phyloP scores from a whole-genome alignment of 2,329 filamentous ascomycete genomes.

The Fusarium anthophilum region DNA sequence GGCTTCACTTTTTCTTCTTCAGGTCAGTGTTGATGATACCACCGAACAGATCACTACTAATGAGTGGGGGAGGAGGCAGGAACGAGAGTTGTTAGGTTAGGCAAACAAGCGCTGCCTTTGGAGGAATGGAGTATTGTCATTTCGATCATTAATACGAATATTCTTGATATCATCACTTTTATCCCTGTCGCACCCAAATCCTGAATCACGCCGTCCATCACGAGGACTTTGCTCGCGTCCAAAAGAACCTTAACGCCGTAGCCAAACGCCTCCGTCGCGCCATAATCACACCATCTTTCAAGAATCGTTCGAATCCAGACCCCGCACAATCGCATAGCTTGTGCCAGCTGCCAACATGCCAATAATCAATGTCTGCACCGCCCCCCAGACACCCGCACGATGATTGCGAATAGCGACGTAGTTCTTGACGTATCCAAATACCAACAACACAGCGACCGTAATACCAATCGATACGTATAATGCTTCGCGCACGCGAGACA shows the following conservation, averaged over 20 bases:
- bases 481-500: slow-evolving; percentile 55
- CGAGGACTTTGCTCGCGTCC: slow-evolving; percentile 2
- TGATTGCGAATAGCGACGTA: slow-evolving; percentile 62
- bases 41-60: slow-evolving; percentile 41
- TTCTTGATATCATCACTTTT: slow-evolving; percentile 14
- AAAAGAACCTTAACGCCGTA: slow-evolving; percentile 25
- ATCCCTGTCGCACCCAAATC: not conserved
- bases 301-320: slow-evolving; percentile 54
- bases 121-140: slow-evolving; percentile 33
- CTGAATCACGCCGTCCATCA: not conserved
- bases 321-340: slow-evolving; percentile 69
- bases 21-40: slow-evolving; percentile 40
- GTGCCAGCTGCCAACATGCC: slow-evolving; percentile 73
- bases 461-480: slow-evolving; percentile 68
- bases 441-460: slow-evolving; percentile 68
- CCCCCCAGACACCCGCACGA: slow-evolving; percentile 65
- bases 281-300: slow-evolving; percentile 5
- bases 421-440: slow-evolving; percentile 74
- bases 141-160: slow-evolving; percentile 32
- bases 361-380: slow-evolving; percentile 71
- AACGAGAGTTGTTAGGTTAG: not conserved
- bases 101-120: not conserved
- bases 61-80: not conserved
- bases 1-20: slow-evolving; percentile 53
- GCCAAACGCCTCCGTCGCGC: slow-evolving; percentile 5